Base-by-base conservation (phyloP, 768 basidiomycete genomes). In the Cystobasidium ongulense region DNA sequence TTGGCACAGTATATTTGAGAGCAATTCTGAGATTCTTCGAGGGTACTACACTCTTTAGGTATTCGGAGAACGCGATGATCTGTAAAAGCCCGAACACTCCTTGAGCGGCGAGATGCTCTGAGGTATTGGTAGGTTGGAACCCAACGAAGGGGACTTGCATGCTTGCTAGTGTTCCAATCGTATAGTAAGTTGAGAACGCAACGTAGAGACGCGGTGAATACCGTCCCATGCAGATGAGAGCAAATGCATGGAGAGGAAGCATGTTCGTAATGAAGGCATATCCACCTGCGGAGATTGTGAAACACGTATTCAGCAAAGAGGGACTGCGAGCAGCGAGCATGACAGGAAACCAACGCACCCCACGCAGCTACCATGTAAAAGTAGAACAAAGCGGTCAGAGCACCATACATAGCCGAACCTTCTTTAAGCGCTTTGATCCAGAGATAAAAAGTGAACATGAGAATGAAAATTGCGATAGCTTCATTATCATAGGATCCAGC, bases 281-380 rank as follows among this genome's bases (percentile, higher is more conserved):
- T 76, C 93, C 92, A 85, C 91, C 91, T 91, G 63, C 13, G 72
- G 18, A 27, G 13, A 8, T 36, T 13, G 33, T 13, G 25, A 2
- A 27, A 13, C 25, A 59, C 27, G 11, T 25, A 27, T 1, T 33
- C 27, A 38, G 1, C 8, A 13, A 33, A 36, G 62, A 46, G 23
- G 59, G 15, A 31, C 46, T n/a, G 53, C 67, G 35, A 68, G 57
- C 38, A 18, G n/a, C 25, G 31, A 23, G 53, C 3, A 59, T 7
- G 53, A 23, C 7, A 11, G 29, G 11, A 35, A 31, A 21, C 10
- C 2, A 3, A 31, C 86, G 73, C 78, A 90, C 95, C 96, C 96
- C 96, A 99, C 35, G 96, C 96, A 65, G 96, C 95, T n/a, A 99
- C 96, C 96, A 99, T 99, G 86, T 98, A 99, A 78, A 97, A 98